Conservation (phyloP, 345 rosid genomes). For the Limnanthes douglasii region DNA sequence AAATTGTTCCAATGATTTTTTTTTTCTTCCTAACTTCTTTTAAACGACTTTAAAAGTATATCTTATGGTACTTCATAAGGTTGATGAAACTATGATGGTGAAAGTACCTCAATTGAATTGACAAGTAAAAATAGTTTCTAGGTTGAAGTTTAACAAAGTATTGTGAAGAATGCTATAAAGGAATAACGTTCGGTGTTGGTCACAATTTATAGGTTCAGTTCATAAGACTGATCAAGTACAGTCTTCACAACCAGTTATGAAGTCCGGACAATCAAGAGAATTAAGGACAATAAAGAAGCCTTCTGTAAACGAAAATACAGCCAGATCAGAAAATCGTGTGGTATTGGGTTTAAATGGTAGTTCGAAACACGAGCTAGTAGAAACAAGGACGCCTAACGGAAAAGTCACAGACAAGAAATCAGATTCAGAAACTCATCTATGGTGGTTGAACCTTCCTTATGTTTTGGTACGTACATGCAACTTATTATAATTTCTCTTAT, state of each 20-base stretch:
- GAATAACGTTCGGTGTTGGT: too few relatives aligned
- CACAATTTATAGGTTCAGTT: slow-evolving; percentile 31
- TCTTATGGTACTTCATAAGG: neutral
- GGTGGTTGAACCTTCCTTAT: slow-evolving; percentile 81
- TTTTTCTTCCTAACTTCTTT: too few relatives aligned
- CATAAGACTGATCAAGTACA: slow-evolving; percentile 15
- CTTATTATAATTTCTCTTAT: slow-evolving; percentile 1
- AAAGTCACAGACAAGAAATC: slow-evolving; percentile 16
- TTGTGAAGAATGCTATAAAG: too few relatives aligned
- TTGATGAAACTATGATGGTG: neutral
- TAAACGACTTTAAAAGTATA: too few relatives aligned
- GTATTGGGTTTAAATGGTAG: slow-evolving; percentile 14
- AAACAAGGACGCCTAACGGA: slow-evolving; percentile 7
- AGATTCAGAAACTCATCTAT: slow-evolving; percentile 14
- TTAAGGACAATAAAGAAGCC: slow-evolving; percentile 13
- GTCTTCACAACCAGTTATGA: slow-evolving; percentile 12
- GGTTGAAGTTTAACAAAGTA: too few relatives aligned
- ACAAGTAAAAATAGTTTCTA: too few relatives aligned
- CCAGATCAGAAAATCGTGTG: slow-evolving; percentile 4
- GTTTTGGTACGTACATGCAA: slow-evolving; percentile 31
- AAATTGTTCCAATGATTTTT: too few relatives aligned
- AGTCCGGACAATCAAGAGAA: slow-evolving; percentile 10
- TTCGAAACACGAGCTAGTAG: slow-evolving; percentile 12
- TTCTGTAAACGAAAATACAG: too few relatives aligned
- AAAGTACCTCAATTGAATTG: neutral